phyloP scores from a whole-genome alignment of 441 rosid genomes.

The Adansonia madagascariensis region DNA sequence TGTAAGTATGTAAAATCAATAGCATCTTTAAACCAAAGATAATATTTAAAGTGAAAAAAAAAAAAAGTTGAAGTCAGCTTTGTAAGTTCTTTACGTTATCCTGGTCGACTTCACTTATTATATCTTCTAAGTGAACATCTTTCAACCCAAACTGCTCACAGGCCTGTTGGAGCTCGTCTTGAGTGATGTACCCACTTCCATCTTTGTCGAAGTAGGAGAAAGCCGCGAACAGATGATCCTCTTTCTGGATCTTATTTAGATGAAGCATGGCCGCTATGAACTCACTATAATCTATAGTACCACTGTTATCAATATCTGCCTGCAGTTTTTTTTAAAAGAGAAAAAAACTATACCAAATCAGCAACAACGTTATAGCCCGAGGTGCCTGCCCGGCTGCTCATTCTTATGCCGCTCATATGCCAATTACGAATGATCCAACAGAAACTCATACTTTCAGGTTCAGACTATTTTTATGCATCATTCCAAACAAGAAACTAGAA shows the following conservation, averaged over 20 bases:
- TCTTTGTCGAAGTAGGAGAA: constrained; percentile 91
- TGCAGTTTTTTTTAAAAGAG: constrained; percentile 33
- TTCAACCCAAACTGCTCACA: constrained; percentile 77
- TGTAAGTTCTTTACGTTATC: constrained; percentile 58
- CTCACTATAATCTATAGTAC: constrained; percentile 91
- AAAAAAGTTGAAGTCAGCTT: constrained; percentile 8
- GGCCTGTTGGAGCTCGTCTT: constrained; percentile 86
- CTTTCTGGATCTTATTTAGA: constrained; percentile 78
- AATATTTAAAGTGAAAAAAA: background rate
- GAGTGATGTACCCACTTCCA: constrained; percentile 91
- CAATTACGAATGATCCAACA: background rate
- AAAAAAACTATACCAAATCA: background rate
- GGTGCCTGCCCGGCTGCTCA: background rate
- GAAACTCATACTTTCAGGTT: no score
- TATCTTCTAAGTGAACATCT: constrained; percentile 65
- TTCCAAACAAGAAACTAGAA: no score
- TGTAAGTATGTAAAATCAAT: background rate
- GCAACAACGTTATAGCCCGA: background rate
- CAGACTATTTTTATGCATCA: no score
- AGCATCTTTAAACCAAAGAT: constrained; percentile 16
- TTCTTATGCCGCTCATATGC: background rate
- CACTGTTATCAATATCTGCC: constrained; percentile 96
- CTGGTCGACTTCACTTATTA: constrained; percentile 79
- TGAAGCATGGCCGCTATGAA: constrained; percentile 96
- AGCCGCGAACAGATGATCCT: constrained; percentile 85